phyloP scores from a whole-genome alignment of 768 basidiomycete genomes.

The Naematelia aurantialba region DNA sequence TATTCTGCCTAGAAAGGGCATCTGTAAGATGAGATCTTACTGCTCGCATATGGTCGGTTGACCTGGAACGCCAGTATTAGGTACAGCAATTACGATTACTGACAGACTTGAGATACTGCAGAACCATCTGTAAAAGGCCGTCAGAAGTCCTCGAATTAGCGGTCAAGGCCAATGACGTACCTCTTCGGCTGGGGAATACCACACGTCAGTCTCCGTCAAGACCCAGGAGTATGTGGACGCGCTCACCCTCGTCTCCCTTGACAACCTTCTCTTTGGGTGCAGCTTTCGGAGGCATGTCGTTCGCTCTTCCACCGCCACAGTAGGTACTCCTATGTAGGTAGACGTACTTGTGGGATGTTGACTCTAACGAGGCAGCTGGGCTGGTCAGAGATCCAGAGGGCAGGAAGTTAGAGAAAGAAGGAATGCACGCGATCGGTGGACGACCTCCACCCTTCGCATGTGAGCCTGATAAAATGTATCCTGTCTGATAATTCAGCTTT shows the following conservation, averaged over 20 bases:
- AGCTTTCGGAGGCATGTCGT: slow-evolving; percentile 46
- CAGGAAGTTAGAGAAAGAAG: not conserved
- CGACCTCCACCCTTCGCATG: not conserved
- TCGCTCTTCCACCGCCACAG: too few relatives aligned
- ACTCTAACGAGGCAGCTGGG: too few relatives aligned
- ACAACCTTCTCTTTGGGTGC: slow-evolving; percentile 41
- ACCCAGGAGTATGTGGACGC: not conserved
- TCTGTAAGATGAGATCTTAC: too few relatives aligned
- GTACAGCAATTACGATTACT: slow-evolving; percentile 3
- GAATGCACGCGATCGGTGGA: not conserved
- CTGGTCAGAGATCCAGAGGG: too few relatives aligned
- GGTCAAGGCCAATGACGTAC: not conserved
- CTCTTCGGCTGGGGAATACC: slow-evolving; percentile 14
- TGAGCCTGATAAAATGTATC: not conserved
- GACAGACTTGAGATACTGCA: slow-evolving; percentile 75
- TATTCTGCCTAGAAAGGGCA: too few relatives aligned
- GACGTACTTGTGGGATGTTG: too few relatives aligned
- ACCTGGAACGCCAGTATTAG: slow-evolving; percentile 56
- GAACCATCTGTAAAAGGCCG: slow-evolving; percentile 51
- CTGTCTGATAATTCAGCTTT: not conserved
- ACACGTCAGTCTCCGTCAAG: slow-evolving; percentile 28
- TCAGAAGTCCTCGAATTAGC: slow-evolving; percentile 4
- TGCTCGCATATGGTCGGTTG: slow-evolving; percentile 87
- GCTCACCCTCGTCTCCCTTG: slow-evolving; percentile 49
- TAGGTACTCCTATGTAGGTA: not conserved